Evolutionary conservation across 129 eudicot genomes (phyloP).

Genomic region (Centella asiatica): DNA sequence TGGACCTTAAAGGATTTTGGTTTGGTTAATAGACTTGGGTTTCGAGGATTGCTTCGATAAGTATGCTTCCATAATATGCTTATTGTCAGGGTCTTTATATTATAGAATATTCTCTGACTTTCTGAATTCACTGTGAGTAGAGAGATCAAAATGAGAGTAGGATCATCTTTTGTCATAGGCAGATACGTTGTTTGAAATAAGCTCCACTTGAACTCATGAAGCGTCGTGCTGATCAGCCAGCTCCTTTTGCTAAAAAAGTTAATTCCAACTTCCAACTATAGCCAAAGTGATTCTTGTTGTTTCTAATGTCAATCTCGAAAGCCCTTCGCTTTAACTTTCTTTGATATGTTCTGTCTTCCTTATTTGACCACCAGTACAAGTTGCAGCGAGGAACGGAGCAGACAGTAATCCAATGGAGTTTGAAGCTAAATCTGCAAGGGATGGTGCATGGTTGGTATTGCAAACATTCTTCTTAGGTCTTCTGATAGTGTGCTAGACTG

Average conservation of each 20-base stretch:
- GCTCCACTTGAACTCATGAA: not conserved
- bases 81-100: not conserved
- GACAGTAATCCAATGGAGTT: slow-evolving; percentile 81
- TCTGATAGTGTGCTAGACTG: not conserved
- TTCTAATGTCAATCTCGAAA: not conserved
- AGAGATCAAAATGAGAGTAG: not conserved
- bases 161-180: not conserved
- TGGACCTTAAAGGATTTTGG: too few species aligned
- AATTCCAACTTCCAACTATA: not conserved
- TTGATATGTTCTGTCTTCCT: not conserved
- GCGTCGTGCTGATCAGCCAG: not conserved
- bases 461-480: slow-evolving; percentile 4
- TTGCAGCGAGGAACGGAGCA: slow-evolving; percentile 37
- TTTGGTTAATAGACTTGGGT: too few species aligned
- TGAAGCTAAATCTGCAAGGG: slow-evolving; percentile 98
- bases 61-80: not conserved
- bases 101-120: not conserved
- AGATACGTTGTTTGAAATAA: not conserved
- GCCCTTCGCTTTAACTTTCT: not conserved
- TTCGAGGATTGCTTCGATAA: too few species aligned
- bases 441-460: slow-evolving; percentile 88
- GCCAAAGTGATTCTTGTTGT: not conserved
- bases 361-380: slow-evolving; percentile 27
- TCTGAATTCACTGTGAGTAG: not conserved
- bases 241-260: not conserved